Percentiles rank a stretch among this genome's conserved stretches.
These are phyloP conservation scores for Venturia carpophila DNA, from an alignment of 2,329 filamentous ascomycete species.

Conservation along the genomic window DNA sequence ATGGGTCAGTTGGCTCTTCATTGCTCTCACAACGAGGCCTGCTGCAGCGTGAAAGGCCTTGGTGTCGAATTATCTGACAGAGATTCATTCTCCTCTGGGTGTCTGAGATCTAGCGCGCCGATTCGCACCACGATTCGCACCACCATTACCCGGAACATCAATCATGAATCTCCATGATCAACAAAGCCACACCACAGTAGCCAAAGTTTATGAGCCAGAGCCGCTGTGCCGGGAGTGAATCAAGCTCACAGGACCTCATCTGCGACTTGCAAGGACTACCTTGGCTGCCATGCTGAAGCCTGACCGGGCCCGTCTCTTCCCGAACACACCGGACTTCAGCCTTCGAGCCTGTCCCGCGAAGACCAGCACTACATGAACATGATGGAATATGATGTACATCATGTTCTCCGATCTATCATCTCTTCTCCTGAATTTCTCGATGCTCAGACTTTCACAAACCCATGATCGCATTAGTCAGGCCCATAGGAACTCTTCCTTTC, in stretches of 20 bases:
- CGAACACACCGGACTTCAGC: constrained; percentile 2
- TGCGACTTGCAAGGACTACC: not conserved
- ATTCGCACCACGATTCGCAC: not conserved
- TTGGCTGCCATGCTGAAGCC: constrained; percentile 2
- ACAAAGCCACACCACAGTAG: constrained; percentile 7
- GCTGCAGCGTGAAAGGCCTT: not conserved
- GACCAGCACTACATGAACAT: not conserved
- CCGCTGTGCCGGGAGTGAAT: constrained; percentile 6
- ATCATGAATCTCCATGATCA: constrained; percentile 15
- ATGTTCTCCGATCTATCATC: not conserved
- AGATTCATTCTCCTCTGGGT: not conserved
- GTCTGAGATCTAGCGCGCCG: not conserved
- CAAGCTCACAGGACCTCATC: not conserved
- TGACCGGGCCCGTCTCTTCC: not conserved
- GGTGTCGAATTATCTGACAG: not conserved
- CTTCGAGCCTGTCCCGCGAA: not conserved
- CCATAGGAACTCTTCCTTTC: not conserved
- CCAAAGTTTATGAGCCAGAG: not conserved
- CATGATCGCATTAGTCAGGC: not conserved
- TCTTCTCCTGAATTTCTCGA: not conserved
- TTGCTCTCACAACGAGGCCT: not conserved
- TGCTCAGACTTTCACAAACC: not conserved
- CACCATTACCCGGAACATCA: not conserved
- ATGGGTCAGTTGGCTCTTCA: not conserved
- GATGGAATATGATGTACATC: not conserved